phyloP scores from a whole-genome alignment of 371 early-diverging fungal species.

The Rhizopus stolonifer region DNA sequence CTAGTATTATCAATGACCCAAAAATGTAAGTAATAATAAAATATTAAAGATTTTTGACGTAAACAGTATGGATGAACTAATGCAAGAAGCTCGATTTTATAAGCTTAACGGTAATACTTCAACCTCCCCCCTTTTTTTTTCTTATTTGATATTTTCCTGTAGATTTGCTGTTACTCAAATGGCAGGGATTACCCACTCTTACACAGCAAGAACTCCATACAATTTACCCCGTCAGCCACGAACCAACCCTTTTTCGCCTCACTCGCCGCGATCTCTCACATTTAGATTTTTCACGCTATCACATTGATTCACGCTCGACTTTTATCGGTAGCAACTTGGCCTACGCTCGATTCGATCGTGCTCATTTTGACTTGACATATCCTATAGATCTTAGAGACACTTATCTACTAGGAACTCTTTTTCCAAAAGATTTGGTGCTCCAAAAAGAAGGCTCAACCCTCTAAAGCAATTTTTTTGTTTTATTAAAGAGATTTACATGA shows the following conservation, averaged over 20 bases:
- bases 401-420: slow-evolving; percentile 22
- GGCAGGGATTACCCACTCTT: slow-evolving; percentile 28
- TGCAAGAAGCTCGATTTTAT: slow-evolving; percentile 45
- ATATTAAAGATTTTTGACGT: background rate
- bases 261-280: slow-evolving; percentile 25
- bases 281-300: slow-evolving; percentile 34
- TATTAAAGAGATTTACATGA: background rate
- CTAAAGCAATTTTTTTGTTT: background rate
- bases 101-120: slow-evolving; percentile 32
- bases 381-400: slow-evolving; percentile 29
- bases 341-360: slow-evolving; percentile 24
- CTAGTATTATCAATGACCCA: slow-evolving; percentile 31
- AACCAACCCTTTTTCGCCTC: slow-evolving; percentile 21
- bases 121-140: no score
- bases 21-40: slow-evolving; percentile 23
- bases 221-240: slow-evolving; percentile 25
- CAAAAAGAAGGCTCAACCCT: background rate
- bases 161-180: slow-evolving; percentile 31
- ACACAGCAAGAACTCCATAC: slow-evolving; percentile 32
- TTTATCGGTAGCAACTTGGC: slow-evolving; percentile 39
- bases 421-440: slow-evolving; percentile 17
- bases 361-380: slow-evolving; percentile 39
- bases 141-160: background rate
- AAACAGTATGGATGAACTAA: slow-evolving; percentile 42
- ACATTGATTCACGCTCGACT: slow-evolving; percentile 35